Conservation (phyloP, 768 basidiomycete genomes). For the Amanita pseudoporphyria region DNA sequence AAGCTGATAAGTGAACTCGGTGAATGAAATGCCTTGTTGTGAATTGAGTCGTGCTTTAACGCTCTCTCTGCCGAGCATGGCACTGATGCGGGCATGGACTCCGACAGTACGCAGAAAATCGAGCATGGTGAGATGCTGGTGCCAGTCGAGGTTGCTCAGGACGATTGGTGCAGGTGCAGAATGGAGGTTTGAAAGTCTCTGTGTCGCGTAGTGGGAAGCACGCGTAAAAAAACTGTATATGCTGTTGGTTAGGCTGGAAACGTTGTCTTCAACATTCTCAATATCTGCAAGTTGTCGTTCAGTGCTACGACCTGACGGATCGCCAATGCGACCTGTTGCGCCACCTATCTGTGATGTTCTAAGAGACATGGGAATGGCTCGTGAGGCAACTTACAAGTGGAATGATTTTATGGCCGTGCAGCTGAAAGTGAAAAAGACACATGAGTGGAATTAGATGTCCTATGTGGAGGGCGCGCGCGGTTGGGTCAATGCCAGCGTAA, state of each 20-base stretch:
- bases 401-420: constrained; percentile 72
- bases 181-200: constrained; percentile 16
- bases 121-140: constrained; percentile 59
- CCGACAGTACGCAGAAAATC: constrained; percentile 83
- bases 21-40: constrained; percentile 87
- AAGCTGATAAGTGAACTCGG: constrained; percentile 96
- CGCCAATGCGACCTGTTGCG: constrained; percentile 93
- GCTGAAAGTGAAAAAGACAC: constrained; percentile 77
- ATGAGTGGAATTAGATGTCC: constrained; percentile 90
- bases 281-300: constrained; percentile 67
- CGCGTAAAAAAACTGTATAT: constrained; percentile 66
- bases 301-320: constrained; percentile 82
- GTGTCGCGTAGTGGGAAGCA: constrained; percentile 50
- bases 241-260: constrained; percentile 47
- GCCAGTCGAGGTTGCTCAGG: constrained; percentile 63
- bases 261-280: constrained; percentile 56
- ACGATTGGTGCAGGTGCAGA: constrained; percentile 20
- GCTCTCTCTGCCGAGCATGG: constrained; percentile 87
- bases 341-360: constrained; percentile 69
- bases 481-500: constrained; percentile 91
- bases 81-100: constrained; percentile 69
- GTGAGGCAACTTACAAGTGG: constrained; percentile 57
- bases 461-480: constrained; percentile 81
- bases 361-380: not conserved
- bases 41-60: constrained; percentile 74